Evolutionary conservation across 2,329 filamentous ascomycete species (phyloP).

Genomic region (Beauveria sp.): DNA sequence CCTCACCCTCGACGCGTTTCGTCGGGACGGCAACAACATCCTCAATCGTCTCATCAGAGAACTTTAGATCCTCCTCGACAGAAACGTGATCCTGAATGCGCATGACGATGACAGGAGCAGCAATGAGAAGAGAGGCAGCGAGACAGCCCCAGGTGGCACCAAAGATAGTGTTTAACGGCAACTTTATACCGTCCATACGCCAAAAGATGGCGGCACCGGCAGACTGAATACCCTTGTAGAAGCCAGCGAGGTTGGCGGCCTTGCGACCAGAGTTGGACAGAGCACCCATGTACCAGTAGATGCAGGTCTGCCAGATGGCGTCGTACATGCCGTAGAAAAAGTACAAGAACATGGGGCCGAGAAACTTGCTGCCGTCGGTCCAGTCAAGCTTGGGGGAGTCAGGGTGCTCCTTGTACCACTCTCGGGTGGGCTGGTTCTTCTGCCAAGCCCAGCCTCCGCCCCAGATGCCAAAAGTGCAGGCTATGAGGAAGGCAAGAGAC

Average conservation of each 20-base stretch:
- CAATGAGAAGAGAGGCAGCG: conserved; percentile 64
- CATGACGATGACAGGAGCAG: conserved; percentile 68
- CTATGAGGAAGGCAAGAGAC: conserved; percentile 38
- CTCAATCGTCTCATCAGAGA: conserved; percentile 72
- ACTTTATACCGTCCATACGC: conserved; percentile 56
- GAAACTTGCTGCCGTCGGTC: conserved; percentile 34
- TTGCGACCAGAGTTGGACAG: conserved; percentile 89
- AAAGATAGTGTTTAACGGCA: conserved; percentile 65
- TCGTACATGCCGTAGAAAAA: conserved; percentile 66
- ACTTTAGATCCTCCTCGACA: conserved; percentile 74
- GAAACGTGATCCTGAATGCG: conserved; percentile 77
- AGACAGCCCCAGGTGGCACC: conserved; percentile 67
- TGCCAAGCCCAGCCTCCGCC: conserved; percentile 58
- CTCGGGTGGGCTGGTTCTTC: conserved; percentile 40
- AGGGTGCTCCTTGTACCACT: conserved; percentile 29
- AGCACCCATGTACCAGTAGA: conserved; percentile 79
- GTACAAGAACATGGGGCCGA: conserved; percentile 61
- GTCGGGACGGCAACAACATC: conserved; percentile 46
- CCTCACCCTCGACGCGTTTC: background rate
- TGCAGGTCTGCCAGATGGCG: conserved; percentile 51
- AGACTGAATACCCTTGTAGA: conserved; percentile 83
- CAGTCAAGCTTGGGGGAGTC: conserved; percentile 33
- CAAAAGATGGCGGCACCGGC: conserved; percentile 72
- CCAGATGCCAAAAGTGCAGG: conserved; percentile 44
- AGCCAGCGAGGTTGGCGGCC: conserved; percentile 83